These are phyloP conservation scores for Penicillium italicum DNA, from an alignment of 2,329 filamentous ascomycete species.

Conservation along the genomic window DNA sequence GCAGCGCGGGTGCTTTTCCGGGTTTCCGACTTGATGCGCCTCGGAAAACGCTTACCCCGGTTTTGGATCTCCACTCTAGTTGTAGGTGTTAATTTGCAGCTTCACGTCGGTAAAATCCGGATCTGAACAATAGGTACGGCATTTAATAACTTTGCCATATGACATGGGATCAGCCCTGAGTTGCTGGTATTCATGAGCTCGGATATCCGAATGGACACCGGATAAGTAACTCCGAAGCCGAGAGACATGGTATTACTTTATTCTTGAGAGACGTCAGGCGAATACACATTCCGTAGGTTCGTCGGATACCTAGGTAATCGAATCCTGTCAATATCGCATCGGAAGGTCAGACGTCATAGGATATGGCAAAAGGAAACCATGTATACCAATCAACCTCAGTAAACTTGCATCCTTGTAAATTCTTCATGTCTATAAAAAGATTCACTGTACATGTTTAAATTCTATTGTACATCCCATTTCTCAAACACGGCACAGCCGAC, in stretches of 20 bases:
- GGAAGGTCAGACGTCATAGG: too few relatives aligned
- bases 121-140: neutral
- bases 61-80: neutral
- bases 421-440: neutral
- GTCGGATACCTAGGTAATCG: too few relatives aligned
- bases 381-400: neutral
- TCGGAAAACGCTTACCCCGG: slow-evolving; percentile 1
- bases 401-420: neutral
- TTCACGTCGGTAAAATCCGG: accelerated
- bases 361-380: neutral
- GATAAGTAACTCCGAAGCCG: neutral
- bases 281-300: too few relatives aligned
- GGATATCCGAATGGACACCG: neutral
- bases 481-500: slow-evolving; percentile 40
- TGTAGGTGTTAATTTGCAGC: neutral
- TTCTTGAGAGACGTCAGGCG: too few relatives aligned
- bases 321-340: too few relatives aligned
- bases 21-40: slow-evolving; percentile 4
- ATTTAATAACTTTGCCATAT: neutral
- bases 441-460: neutral
- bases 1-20: slow-evolving; percentile 11
- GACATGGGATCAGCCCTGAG: neutral
- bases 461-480: neutral
- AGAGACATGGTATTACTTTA: neutral
- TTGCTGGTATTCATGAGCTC: neutral